phyloP scores from a whole-genome alignment of 495 filamentous ascomycete genomes.

The Trichodelitschia bisporula region DNA sequence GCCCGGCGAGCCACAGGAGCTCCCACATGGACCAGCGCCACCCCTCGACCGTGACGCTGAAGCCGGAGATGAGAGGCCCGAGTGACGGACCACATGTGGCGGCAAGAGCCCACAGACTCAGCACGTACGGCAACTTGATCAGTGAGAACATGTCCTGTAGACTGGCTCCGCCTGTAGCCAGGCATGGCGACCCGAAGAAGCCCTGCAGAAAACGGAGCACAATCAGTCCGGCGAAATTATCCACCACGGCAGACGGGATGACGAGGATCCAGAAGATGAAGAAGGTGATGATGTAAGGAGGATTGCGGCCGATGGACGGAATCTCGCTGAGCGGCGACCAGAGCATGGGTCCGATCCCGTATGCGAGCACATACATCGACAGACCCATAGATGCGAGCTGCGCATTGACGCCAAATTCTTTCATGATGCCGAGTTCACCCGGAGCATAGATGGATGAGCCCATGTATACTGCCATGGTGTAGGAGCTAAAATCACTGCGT shows the following conservation, averaged over 20 bases:
- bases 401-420: conserved; percentile 17
- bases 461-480: conserved; percentile 22
- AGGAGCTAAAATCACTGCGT: conserved; percentile 17
- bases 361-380: conserved; percentile 25
- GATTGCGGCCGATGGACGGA: conserved; percentile 19
- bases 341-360: conserved; percentile 21
- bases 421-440: conserved; percentile 11
- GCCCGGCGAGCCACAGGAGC: conserved; percentile 20
- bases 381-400: conserved; percentile 21
- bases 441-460: conserved; percentile 22
- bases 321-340: conserved; percentile 21
- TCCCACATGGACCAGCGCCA: conserved; percentile 17
- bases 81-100: conserved; percentile 23
- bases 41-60: conserved; percentile 24
- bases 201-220: conserved; percentile 25
- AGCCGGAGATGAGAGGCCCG: conserved; percentile 34
- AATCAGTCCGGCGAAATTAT: conserved; percentile 21
- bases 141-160: conserved; percentile 27
- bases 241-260: conserved; percentile 20
- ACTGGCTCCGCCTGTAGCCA: conserved; percentile 21
- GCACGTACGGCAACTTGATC: conserved; percentile 23
- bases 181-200: conserved; percentile 18
- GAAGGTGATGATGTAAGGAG: conserved; percentile 18
- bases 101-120: conserved; percentile 22
- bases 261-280: conserved; percentile 20